Base-by-base conservation (phyloP, 202 grass and related monocot genomes). In the Digitaria exilis region DNA sequence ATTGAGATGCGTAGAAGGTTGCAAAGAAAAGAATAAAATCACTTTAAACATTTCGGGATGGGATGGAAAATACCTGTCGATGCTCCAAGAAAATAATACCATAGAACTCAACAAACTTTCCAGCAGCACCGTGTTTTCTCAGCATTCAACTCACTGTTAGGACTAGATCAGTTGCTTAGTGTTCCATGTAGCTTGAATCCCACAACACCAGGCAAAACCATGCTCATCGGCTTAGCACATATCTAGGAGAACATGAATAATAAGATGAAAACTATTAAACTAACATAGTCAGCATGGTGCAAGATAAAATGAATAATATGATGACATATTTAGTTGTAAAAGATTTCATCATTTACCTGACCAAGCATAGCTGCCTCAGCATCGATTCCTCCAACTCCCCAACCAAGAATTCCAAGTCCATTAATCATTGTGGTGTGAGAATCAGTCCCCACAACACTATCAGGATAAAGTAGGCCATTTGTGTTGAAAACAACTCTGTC, bases 71-170 rank as follows among this genome's bases (percentile, higher is more conserved):
- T 3, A 46, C 3, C 15, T 17, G 17, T 19, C 5, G 48, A 50
- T 50, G 48, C 48, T 18, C 5, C 17, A 4, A 50, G 48, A 55
- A 91, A 71, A 61, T 88, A 85, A 32, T 91, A 97, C 95, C 92
- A 86, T 95, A 93, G 59, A 97, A 97, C 46, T 95, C 95, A 76
- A 94, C 95, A 84, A 97, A 97, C 69, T 97, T 95, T 42, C 92
- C 92, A 48, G 95, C 95, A 82, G 95, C 95, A 64, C 95, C 92
- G 78, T 97, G 95, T 79, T 97, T 97, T 64, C 92, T 87, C 86
- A 98, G 86, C 13, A 98, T 93, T 64, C 95, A 92, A 69, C 92
- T 98, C 25, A 95, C 92, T 84, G 90, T 98, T 37, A 98, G 84
- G 62, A 98, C 95, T 82, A 98, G 90, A 70, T 98, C 95, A 69